Percentiles rank a stretch among this genome's conserved stretches.
phyloP scores from a whole-genome alignment of 1,284 basidiomycete genomes.

The Sanguinoderma infundibulare region DNA sequence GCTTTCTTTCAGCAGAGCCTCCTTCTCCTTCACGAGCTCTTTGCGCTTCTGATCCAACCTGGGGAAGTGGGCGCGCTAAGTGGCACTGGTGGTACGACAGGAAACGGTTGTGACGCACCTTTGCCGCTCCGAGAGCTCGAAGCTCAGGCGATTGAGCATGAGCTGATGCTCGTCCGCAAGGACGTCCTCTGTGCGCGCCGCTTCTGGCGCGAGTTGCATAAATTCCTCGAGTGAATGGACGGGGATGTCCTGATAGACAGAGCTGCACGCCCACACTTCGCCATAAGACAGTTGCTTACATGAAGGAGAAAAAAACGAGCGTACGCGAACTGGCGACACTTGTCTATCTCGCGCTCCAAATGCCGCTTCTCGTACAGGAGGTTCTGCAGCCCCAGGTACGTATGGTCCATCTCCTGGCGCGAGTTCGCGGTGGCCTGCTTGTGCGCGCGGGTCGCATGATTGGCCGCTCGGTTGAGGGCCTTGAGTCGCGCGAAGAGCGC shows the following conservation, averaged over 20 bases:
- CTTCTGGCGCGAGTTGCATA: conserved; percentile 64
- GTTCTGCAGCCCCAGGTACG: conserved; percentile 80
- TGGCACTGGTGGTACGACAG: conserved; percentile 15
- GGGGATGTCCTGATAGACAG: conserved; percentile 81
- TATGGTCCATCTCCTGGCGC: conserved; percentile 82
- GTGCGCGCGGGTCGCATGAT: conserved; percentile 65
- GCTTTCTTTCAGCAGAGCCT: conserved; percentile 75
- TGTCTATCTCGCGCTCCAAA: conserved; percentile 84
- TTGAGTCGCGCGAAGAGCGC: conserved; percentile 79
- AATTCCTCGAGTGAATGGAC: conserved; percentile 73
- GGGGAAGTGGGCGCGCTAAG: conserved; percentile 16
- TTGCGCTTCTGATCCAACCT: conserved; percentile 72
- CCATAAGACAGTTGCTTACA: not conserved
- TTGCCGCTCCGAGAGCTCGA: conserved; percentile 82
- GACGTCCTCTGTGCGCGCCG: conserved; percentile 61
- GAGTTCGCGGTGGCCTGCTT: conserved; percentile 78
- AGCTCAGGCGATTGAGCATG: conserved; percentile 81
- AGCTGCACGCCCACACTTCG: conserved; percentile 35
- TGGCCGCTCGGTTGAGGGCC: conserved; percentile 72
- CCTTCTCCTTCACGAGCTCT: conserved; percentile 67
- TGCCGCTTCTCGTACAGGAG: conserved; percentile 83
- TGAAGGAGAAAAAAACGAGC: conserved; percentile 31
- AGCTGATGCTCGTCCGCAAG: conserved; percentile 74
- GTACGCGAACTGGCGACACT: conserved; percentile 85
- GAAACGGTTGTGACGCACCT: conserved; percentile 49